Evolutionary conservation across 495 filamentous ascomycete species (phyloP), one percentile per base, ranked within the genome.

Genomic region (Hyaloscypha variabilis): DNA sequence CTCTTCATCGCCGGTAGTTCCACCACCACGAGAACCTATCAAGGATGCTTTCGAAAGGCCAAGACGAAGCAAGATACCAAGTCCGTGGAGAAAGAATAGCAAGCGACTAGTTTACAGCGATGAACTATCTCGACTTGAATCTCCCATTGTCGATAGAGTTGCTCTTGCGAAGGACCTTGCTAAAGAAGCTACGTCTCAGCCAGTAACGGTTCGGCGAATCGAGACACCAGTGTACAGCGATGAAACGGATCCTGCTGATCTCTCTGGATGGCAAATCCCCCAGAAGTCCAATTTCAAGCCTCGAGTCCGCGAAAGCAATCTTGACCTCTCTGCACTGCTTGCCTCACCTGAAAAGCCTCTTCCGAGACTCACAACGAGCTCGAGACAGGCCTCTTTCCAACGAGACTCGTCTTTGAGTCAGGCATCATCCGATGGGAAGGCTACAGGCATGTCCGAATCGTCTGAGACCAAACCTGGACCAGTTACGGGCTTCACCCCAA

Each of bases 241-340:
- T 49, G 56, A 51, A 24, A 31, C 17, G 2, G 52, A 65, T 52
- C 26, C 23, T 51, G 30, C 62, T 8, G 67, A 70, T 46, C 54
- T 68, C 19, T 68, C 70, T 23, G 62, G 62, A 36, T 69, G 60
- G 26, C 69, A 75, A 11, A 76, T 82, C 50, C 76, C 77, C 29
- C 81, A 84, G 57, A 83, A 83, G 70, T 69, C 69, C 60, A 82
- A 85, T 61, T 85, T 85, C 63, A 81, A 79, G 0, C 82, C 83
- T 23, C 75, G 75, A 14, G 75, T 67, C 10, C 73, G 81, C 13
- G 69, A 78, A 19, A 71, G 69, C 24, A 66, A 65, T 57, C 30
- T 67, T 21, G 65, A 69, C 51, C 56, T 73, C 8, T 70, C 68
- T 0, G 65, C 64, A 11, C 29, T 73, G 6, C 62, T 73, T 4